Conservation (phyloP, 2,329 filamentous ascomycete genomes). For the Nemania sp. region DNA sequence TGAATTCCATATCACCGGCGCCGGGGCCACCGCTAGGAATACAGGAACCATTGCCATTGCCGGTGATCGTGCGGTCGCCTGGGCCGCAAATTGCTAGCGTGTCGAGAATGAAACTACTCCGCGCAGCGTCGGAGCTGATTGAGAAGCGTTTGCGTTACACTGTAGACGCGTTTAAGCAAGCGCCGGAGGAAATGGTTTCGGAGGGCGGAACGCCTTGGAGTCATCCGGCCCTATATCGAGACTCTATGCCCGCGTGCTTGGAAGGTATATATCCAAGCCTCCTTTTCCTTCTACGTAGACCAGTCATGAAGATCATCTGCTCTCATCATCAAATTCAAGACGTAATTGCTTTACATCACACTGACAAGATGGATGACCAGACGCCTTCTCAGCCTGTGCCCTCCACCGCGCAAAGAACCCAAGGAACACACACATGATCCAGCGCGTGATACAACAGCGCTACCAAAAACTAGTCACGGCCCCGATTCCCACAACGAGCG, state of each 20-base stretch:
- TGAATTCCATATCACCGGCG: constrained; percentile 12
- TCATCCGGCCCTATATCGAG: constrained; percentile 36
- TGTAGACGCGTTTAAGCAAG: constrained; percentile 30
- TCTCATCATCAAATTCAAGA: not conserved
- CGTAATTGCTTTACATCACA: not conserved
- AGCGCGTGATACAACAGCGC: constrained; percentile 35
- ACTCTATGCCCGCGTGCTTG: constrained; percentile 37
- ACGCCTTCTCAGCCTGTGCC: constrained; percentile 36
- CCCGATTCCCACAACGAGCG: constrained; percentile 13
- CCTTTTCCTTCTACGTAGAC: not conserved
- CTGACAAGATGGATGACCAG: constrained; percentile 22
- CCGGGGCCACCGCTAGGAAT: constrained; percentile 6
- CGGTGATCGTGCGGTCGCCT: constrained; percentile 23
- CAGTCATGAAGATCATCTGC: too few species aligned
- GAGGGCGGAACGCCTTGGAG: constrained; percentile 37
- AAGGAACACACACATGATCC: constrained; percentile 33
- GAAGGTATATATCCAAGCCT: constrained; percentile 37
- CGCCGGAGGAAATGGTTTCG: constrained; percentile 34
- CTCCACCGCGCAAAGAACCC: constrained; percentile 36
- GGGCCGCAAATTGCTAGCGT: not conserved
- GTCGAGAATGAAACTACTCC: constrained; percentile 27
- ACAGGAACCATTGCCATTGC: constrained; percentile 29
- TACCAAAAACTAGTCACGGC: constrained; percentile 34
- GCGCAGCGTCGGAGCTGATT: constrained; percentile 28
- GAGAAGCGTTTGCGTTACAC: constrained; percentile 35